Percentiles rank a stretch among this genome's conserved stretches.
Conservation (phyloP, 371 early-diverging fungal genomes). For the Lichtheimia ornata region DNA sequence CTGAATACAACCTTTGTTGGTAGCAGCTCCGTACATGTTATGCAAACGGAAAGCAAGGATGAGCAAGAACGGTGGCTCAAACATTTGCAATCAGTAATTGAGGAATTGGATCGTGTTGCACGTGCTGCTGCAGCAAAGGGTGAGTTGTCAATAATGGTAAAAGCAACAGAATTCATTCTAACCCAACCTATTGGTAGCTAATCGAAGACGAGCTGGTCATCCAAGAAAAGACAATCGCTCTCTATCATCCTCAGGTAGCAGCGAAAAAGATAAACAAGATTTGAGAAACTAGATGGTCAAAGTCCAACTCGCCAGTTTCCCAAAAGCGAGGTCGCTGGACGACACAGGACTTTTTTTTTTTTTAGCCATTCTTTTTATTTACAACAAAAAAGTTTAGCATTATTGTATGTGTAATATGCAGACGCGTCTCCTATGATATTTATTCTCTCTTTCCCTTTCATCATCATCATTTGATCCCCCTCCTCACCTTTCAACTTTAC, state of each 20-base stretch:
- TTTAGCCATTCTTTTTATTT: too few species aligned
- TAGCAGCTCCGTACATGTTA: conserved; percentile 20
- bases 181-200: neutral
- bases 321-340: neutral
- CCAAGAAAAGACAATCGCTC: conserved; percentile 9
- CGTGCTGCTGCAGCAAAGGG: conserved; percentile 5
- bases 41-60: conserved; percentile 19
- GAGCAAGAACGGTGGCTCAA: conserved; percentile 27
- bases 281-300: too few species aligned
- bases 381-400: neutral
- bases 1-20: conserved; percentile 28
- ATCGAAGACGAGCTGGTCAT: conserved; percentile 5
- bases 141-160: neutral
- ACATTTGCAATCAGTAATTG: conserved; percentile 22
- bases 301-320: too few species aligned
- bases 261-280: neutral
- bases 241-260: conserved; percentile 3
- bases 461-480: neutral
- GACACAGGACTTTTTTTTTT: neutral
- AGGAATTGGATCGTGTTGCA: conserved; percentile 16
- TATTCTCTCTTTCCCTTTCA: neutral
- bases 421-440: too few species aligned
- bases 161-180: neutral
- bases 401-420: too few species aligned
- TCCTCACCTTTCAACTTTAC: neutral